Evolutionary conservation across 2,329 filamentous ascomycete species (phyloP).

Genomic region (Pseudogymnoascus sp.): DNA sequence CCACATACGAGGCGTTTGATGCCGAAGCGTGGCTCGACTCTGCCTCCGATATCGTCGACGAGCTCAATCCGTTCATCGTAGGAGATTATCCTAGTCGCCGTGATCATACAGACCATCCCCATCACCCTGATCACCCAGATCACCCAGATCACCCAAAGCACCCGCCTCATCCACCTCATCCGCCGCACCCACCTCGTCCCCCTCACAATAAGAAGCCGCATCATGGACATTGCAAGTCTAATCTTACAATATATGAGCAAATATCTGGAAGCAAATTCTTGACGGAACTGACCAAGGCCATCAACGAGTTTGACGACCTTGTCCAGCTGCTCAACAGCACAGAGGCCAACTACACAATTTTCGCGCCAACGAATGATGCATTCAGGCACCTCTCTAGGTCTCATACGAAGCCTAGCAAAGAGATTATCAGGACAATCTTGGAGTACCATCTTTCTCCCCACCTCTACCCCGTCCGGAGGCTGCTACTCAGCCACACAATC

Average conservation of each 20-base stretch:
- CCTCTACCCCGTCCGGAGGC: slow-evolving; percentile 53
- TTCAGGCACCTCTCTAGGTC: slow-evolving; percentile 54
- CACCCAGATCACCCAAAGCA: not conserved
- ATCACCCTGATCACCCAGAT: not conserved
- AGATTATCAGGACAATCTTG: slow-evolving; percentile 59
- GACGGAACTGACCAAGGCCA: slow-evolving; percentile 64
- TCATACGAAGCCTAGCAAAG: slow-evolving; percentile 55
- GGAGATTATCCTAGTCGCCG: not conserved
- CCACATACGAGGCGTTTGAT: slow-evolving; percentile 27
- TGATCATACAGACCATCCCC: not conserved
- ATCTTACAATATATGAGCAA: slow-evolving; percentile 70
- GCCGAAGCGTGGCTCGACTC: slow-evolving; percentile 28
- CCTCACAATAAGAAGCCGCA: slow-evolving; percentile 23
- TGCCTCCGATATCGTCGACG: slow-evolving; percentile 28
- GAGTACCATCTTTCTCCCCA: slow-evolving; percentile 67
- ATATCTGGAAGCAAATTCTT: slow-evolving; percentile 70
- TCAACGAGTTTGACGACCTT: slow-evolving; percentile 63
- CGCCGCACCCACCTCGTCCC: slow-evolving; percentile 27
- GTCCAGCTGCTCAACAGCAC: slow-evolving; percentile 68
- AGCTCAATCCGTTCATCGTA: slow-evolving; percentile 23
- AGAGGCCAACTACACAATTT: slow-evolving; percentile 65
- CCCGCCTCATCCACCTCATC: slow-evolving; percentile 17
- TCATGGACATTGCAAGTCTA: slow-evolving; percentile 36
- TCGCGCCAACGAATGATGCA: slow-evolving; percentile 68
- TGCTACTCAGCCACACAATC: slow-evolving; percentile 66